These are phyloP conservation scores for Xylaria hypoxylon DNA, from an alignment of 2,329 filamentous ascomycete genomes.

Conservation along the genomic window DNA sequence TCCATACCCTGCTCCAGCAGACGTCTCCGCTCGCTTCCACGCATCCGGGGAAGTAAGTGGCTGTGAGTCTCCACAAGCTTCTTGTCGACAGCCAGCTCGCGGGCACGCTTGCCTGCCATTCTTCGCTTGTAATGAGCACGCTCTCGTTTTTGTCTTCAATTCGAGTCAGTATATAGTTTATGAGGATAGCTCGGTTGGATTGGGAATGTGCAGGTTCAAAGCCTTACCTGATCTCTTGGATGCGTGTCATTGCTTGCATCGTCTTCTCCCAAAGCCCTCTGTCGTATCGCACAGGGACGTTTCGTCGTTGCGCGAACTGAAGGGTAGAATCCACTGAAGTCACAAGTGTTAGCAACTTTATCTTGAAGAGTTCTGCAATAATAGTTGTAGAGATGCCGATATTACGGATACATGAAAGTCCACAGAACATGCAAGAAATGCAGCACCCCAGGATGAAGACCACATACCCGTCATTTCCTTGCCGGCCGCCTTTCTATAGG, in stretches of 20 bases:
- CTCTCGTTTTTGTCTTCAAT: constrained; percentile 72
- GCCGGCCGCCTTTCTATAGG: constrained; percentile 63
- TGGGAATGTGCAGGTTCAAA: neutral
- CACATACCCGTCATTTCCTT: constrained; percentile 70
- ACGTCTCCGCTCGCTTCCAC: constrained; percentile 70
- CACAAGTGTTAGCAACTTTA: constrained; percentile 21
- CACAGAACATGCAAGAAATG: neutral
- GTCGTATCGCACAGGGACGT: constrained; percentile 96
- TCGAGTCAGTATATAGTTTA: constrained; percentile 19
- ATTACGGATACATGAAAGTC: neutral
- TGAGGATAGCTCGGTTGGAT: neutral
- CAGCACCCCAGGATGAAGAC: neutral
- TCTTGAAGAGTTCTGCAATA: neutral
- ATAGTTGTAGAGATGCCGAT: neutral
- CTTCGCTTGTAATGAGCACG: constrained; percentile 93
- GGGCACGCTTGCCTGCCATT: constrained; percentile 89
- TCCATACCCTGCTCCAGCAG: constrained; percentile 54
- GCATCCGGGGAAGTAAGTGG: constrained; percentile 84
- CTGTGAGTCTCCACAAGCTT: constrained; percentile 92
- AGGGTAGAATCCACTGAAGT: constrained; percentile 86
- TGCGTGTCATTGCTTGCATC: constrained; percentile 88
- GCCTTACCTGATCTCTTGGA: constrained; percentile 41
- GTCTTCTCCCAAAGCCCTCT: constrained; percentile 89
- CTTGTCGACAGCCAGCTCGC: constrained; percentile 81
- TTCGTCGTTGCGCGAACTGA: constrained; percentile 90